phyloP scores from a whole-genome alignment of 2,329 filamentous ascomycete species.

The Stachybotrys echinatus region DNA sequence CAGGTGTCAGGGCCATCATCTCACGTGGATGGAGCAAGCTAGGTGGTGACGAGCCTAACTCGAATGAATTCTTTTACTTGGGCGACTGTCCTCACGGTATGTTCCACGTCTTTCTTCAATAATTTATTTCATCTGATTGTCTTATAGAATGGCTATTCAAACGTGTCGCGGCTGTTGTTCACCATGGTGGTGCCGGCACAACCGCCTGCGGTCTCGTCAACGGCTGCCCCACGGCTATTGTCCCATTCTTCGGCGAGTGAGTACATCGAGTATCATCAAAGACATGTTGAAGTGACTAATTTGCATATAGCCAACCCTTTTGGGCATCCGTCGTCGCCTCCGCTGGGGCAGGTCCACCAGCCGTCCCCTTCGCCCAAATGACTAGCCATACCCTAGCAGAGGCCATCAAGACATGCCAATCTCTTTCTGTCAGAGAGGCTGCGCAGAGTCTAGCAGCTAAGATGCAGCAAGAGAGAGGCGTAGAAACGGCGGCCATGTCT shows the following conservation, averaged over 20 bases:
- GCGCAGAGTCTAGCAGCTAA: neutral
- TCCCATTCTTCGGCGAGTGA: conserved; percentile 60
- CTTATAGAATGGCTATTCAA: conserved; percentile 63
- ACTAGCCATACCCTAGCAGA: conserved; percentile 24
- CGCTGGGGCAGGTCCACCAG: conserved; percentile 31
- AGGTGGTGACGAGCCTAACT: conserved; percentile 43
- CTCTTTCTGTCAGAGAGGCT: neutral
- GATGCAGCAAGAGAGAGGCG: conserved; percentile 1
- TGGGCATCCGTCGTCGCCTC: conserved; percentile 33
- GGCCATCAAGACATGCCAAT: conserved; percentile 18
- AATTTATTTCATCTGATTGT: neutral
- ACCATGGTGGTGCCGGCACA: conserved; percentile 67
- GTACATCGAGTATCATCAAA: neutral
- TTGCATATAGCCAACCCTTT: conserved; percentile 24
- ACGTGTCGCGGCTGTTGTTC: conserved; percentile 56
- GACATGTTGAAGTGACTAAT: neutral
- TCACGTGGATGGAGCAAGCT: conserved; percentile 69
- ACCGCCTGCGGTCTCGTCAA: conserved; percentile 65
- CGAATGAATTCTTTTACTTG: conserved; percentile 60
- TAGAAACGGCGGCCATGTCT: neutral
- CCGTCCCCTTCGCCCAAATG: conserved; percentile 29
- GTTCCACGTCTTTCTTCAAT: neutral
- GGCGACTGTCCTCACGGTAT: conserved; percentile 58
- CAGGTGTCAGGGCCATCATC: conserved; percentile 62
- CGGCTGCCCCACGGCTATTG: conserved; percentile 63